A percentile compares a stretch with the other conserved stretches of the same genome.
Conservation (phyloP, 1,139 yeast species). For the Lodderomyces jiufengensis region DNA sequence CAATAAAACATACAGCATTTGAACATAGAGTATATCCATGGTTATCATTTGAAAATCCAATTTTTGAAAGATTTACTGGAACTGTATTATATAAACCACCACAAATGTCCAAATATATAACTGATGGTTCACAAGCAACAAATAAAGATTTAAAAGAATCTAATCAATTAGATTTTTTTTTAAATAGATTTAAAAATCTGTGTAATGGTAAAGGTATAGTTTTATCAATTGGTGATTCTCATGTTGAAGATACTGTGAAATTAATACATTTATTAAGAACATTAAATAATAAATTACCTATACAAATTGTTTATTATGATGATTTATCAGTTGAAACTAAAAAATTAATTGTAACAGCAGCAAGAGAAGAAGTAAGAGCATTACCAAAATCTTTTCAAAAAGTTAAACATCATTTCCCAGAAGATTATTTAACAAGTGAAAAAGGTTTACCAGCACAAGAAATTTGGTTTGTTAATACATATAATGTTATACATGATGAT, state of each 20-base stretch:
- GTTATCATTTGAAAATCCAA: conserved; percentile 39
- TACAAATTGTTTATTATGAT: conserved; percentile 31
- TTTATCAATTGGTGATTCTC: conserved; percentile 31
- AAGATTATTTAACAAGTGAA: conserved; percentile 19
- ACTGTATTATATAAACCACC: conserved; percentile 36
- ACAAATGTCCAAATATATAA: conserved; percentile 21
- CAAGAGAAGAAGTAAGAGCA: conserved; percentile 20
- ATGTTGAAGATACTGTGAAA: conserved; percentile 26
- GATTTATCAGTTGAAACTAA: conserved; percentile 22
- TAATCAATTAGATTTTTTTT: conserved; percentile 18
- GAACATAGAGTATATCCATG: conserved; percentile 47
- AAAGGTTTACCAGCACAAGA: conserved; percentile 38
- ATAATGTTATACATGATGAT: conserved; percentile 24
- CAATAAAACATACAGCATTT: conserved; percentile 19
- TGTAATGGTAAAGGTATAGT: conserved; percentile 38
- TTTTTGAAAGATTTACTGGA: conserved; percentile 47
- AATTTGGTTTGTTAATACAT: conserved; percentile 43
- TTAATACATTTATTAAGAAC: conserved; percentile 29
- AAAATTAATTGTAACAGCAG: conserved; percentile 22
- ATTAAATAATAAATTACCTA: conserved; percentile 31
- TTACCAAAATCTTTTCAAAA: conserved; percentile 23
- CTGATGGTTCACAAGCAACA: conserved; percentile 14
- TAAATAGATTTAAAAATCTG: conserved; percentile 18
- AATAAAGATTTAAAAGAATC: conserved; percentile 1
- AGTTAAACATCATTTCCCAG: conserved; percentile 22